A percentile compares a stretch with the other conserved stretches of the same genome.
Evolutionary conservation across 1,139 yeast species (phyloP).

Genomic region (Scheffersomyces lignicola): DNA sequence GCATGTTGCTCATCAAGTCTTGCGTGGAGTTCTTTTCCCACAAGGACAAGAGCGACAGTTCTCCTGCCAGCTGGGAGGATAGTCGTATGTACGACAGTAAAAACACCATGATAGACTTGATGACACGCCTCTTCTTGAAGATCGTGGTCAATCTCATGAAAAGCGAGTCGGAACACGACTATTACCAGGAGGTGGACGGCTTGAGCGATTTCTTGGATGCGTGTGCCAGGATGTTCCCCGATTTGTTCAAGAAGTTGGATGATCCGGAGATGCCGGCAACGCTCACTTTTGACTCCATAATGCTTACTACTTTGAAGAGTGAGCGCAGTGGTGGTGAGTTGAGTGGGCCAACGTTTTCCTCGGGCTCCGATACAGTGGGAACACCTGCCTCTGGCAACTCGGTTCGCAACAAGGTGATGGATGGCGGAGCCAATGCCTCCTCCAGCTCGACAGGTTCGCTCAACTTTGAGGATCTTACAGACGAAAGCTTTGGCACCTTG

Average conservation of each 20-base stretch:
- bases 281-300: not conserved
- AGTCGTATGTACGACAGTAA: conserved; percentile 15
- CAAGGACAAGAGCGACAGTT: not conserved
- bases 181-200: conserved; percentile 13
- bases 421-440: not conserved
- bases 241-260: conserved; percentile 12
- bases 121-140: conserved; percentile 20
- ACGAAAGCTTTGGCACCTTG: conserved; percentile 7
- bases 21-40: conserved; percentile 14
- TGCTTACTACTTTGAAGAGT: conserved; percentile 1
- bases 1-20: conserved; percentile 13
- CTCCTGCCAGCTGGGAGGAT: conserved; percentile 2
- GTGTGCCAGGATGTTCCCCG: conserved; percentile 20
- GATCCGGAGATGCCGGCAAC: not conserved
- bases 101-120: conserved; percentile 15
- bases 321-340: not conserved
- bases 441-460: not conserved
- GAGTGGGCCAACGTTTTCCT: not conserved
- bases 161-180: conserved; percentile 12
- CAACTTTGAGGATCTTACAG: not conserved
- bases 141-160: conserved; percentile 18
- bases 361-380: not conserved
- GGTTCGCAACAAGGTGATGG: not conserved
- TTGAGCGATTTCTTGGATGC: conserved; percentile 18
- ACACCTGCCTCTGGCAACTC: not conserved